These are phyloP conservation scores for Trichoderma guizhouense DNA, from an alignment of 2,329 filamentous ascomycete genomes.

Conservation along the genomic window DNA sequence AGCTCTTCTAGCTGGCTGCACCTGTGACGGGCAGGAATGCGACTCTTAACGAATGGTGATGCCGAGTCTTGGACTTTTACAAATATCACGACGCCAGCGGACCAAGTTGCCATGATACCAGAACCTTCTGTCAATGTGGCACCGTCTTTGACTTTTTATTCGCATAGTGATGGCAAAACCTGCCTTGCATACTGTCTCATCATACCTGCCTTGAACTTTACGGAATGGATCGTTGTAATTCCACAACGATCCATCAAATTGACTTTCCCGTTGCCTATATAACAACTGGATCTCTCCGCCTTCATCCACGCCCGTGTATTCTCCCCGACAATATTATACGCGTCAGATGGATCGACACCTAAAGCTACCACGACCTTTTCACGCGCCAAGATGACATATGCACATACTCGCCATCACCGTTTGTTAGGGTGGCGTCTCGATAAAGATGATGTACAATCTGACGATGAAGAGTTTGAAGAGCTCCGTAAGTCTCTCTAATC, in stretches of 20 bases:
- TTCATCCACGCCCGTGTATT: background rate
- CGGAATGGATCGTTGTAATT: background rate
- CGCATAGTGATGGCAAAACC: background rate
- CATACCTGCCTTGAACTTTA: background rate
- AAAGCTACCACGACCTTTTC: background rate
- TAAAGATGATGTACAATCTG: background rate
- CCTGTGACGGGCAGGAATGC: background rate
- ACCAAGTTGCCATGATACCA: background rate
- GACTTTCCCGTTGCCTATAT: background rate
- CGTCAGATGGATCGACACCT: background rate
- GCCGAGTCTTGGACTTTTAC: background rate
- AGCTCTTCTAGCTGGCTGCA: background rate
- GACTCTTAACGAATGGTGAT: background rate
- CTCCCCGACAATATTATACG: background rate
- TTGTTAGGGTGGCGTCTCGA: background rate
- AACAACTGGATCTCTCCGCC: background rate
- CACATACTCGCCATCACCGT: background rate
- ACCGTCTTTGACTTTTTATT: background rate
- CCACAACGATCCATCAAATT: background rate
- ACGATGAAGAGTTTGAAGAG: background rate
- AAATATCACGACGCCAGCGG: background rate
- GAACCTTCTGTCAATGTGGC: background rate
- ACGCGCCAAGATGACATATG: background rate
- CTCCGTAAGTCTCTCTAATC: background rate
- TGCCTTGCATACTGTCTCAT: background rate